Percentiles rank a stretch among this genome's conserved stretches.
phyloP scores from a whole-genome alignment of 2,329 filamentous ascomycete genomes.

The Alternaria novae-zelandiae region DNA sequence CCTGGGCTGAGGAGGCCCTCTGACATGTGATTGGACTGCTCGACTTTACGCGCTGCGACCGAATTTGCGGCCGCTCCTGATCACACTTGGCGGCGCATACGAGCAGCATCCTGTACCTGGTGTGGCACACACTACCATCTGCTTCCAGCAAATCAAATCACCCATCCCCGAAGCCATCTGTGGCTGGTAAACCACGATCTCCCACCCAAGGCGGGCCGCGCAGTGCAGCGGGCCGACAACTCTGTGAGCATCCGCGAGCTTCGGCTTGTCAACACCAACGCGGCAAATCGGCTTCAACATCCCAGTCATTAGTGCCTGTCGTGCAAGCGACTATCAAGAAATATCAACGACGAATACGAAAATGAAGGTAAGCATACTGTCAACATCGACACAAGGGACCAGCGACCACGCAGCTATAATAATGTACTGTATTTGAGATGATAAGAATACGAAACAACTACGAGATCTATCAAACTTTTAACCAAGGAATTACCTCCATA shows the following conservation, averaged over 20 bases:
- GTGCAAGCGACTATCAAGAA: neutral
- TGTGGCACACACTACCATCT: slow-evolving; percentile 16
- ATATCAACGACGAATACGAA: neutral
- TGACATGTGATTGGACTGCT: slow-evolving; percentile 30
- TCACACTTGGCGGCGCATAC: slow-evolving; percentile 46
- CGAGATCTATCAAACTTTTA: slow-evolving; percentile 13
- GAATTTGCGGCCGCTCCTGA: slow-evolving; percentile 27
- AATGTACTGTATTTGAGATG: neutral
- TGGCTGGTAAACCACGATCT: slow-evolving; percentile 9
- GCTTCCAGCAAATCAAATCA: neutral
- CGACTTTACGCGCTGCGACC: slow-evolving; percentile 41
- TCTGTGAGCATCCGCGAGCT: neutral
- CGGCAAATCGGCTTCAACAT: neutral
- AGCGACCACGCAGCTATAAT: neutral
- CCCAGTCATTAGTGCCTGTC: neutral
- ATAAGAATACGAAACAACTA: neutral
- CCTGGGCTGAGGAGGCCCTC: slow-evolving; percentile 24
- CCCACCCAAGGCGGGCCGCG: slow-evolving; percentile 8
- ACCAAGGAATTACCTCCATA: neutral
- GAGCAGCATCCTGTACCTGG: slow-evolving; percentile 22
- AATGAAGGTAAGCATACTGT: too few relatives aligned
- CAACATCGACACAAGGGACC: too few relatives aligned
- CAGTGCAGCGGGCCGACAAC: slow-evolving; percentile 15
- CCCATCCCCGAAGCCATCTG: neutral
- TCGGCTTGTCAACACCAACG: neutral